Evolutionary conservation across 139 green algal species (phyloP), one percentile per base, ranked within the genome.

Genomic region (Auxenochlorella pyrenoidosa): DNA sequence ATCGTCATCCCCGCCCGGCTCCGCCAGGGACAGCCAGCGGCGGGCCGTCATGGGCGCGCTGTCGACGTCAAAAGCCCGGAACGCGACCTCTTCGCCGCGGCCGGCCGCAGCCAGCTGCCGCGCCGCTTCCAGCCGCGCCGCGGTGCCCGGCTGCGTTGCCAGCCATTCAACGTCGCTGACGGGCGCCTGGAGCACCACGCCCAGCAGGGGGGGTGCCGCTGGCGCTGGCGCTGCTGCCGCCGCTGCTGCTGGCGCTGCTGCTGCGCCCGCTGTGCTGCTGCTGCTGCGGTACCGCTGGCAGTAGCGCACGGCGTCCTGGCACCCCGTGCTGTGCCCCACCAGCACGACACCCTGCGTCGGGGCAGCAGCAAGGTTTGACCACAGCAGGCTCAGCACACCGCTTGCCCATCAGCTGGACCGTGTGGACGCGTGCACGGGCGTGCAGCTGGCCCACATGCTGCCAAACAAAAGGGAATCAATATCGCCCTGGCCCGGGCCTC

Each of bases 291-390:
- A 79, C 28, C 58, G 44, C 80, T 91, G 34, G 38, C 82, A 82
- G 71, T 91, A 97, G 16, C 93, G 88, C 43, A 96, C 93, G 19
- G 89, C 84, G 80, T 97, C 95, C 76, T 97, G 95, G 86, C 95
- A 96, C 19, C 95, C 95, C 4, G 95, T 97, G 47, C 86, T 93
- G 82, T 97, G 95, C 0, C 95, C 95, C 43, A 96, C 71, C 3
- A 97, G 79, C 32, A 96, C 89, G 6, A 94, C 26, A 5, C 60
- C 91, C 54, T 91, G 80, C 83, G 79, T 22, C 15, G 5, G 41
- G 36, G 38, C 51, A 28, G 16, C 47, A 26, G 21, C 72, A 79
- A 68, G 59, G 22, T 5, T n/a, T 30, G 59, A 6, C 22, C 3
- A 68, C 59, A 68, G 59, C 59, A 68, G 59, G 59, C 16, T 28